These are phyloP conservation scores for Aurantiochytrium sp. DNA, from an alignment of 108 stramenopile species.

Conservation along the genomic window DNA sequence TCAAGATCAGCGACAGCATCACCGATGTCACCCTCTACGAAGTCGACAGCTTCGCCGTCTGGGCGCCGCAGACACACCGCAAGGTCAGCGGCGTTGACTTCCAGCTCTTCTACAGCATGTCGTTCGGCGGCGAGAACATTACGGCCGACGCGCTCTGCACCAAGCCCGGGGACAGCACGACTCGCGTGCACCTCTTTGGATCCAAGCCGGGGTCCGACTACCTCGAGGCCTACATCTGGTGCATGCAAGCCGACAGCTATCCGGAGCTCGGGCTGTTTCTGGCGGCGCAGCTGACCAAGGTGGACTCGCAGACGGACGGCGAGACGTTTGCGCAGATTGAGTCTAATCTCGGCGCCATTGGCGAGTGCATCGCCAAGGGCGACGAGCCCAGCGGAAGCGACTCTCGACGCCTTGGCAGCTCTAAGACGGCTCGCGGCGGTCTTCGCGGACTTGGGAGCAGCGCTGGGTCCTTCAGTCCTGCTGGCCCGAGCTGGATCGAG, in stretches of 20 bases:
- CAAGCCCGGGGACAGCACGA: background rate
- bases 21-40: background rate
- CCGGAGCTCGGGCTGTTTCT: background rate
- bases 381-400: background rate
- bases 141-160: background rate
- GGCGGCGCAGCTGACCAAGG: background rate
- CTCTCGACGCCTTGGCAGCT: background rate
- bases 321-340: background rate
- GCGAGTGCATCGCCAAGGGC: background rate
- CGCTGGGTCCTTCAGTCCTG: background rate
- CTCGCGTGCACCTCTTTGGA: background rate
- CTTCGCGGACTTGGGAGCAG: too few species aligned
- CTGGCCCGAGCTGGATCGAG: background rate
- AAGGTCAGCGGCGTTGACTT: background rate
- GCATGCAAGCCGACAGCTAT: background rate
- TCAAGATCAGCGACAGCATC: background rate
- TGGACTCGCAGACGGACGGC: background rate
- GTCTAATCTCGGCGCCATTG: background rate
- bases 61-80: background rate
- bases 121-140: background rate
- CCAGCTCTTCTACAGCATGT: background rate
- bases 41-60: background rate
- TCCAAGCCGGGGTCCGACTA: background rate
- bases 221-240: background rate
- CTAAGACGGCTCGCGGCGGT: background rate